phyloP scores from a whole-genome alignment of 2,329 filamentous ascomycete genomes.

The Orbilia brochopaga region DNA sequence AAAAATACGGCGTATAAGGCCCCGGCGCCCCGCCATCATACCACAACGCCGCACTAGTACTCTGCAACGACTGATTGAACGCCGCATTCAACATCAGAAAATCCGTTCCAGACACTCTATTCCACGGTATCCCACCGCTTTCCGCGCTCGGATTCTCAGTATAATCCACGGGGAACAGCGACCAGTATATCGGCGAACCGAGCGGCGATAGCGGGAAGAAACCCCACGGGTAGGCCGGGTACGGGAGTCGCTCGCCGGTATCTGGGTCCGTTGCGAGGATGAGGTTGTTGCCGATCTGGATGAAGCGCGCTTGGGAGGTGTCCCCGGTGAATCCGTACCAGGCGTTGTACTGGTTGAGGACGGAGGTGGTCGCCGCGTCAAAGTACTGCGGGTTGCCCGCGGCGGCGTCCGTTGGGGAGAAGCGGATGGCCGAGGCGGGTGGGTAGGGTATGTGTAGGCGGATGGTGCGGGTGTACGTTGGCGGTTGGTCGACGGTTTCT shows the following conservation, averaged over 20 bases:
- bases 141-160: not conserved
- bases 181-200: slow-evolving; percentile 13
- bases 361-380: slow-evolving; percentile 4
- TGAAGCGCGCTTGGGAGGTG: slow-evolving; percentile 26
- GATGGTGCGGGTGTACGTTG: slow-evolving; percentile 29
- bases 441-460: slow-evolving; percentile 23
- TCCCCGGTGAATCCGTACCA: slow-evolving; percentile 10
- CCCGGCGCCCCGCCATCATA: slow-evolving; percentile 13
- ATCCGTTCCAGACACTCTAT: not conserved
- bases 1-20: slow-evolving; percentile 23
- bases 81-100: slow-evolving; percentile 13
- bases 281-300: slow-evolving; percentile 21
- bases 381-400: slow-evolving; percentile 23
- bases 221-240: slow-evolving; percentile 10
- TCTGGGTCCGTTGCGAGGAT: slow-evolving; percentile 37
- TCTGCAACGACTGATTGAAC: slow-evolving; percentile 1
- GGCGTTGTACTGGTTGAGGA: not conserved
- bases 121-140: not conserved
- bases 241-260: slow-evolving; percentile 18
- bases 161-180: not conserved
- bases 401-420: slow-evolving; percentile 23
- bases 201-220: slow-evolving; percentile 9
- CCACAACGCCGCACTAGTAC: slow-evolving; percentile 17
- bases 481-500: slow-evolving; percentile 17
- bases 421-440: slow-evolving; percentile 21